These are phyloP conservation scores for Ogataea trehaloabstinens DNA, from an alignment of 805 yeast genomes.

Conservation along the genomic window DNA sequence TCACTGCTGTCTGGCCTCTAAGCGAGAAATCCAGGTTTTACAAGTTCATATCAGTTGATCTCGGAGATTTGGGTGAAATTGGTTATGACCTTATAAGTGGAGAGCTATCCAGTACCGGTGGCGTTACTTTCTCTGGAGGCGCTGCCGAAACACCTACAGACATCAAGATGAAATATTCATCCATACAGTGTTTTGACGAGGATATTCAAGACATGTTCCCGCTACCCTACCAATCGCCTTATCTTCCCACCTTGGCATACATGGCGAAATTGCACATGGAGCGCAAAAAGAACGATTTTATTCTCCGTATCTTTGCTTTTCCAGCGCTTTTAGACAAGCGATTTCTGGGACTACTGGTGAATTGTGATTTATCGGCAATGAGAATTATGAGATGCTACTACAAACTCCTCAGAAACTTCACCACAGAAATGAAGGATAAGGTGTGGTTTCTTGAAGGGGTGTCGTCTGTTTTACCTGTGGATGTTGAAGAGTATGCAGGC, in stretches of 20 bases:
- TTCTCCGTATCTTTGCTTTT: slow-evolving; percentile 83
- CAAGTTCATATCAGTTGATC: slow-evolving; percentile 76
- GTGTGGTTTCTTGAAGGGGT: slow-evolving; percentile 96
- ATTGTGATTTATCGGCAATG: slow-evolving; percentile 86
- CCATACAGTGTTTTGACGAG: slow-evolving; percentile 78
- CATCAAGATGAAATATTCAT: slow-evolving; percentile 42
- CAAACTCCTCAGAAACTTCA: slow-evolving; percentile 73
- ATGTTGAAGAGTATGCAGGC: slow-evolving; percentile 87
- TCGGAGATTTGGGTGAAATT: slow-evolving; percentile 84
- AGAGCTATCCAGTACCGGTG: slow-evolving; percentile 28
- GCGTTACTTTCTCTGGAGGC: slow-evolving; percentile 10
- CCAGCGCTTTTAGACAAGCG: slow-evolving; percentile 87
- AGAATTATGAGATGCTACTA: slow-evolving; percentile 88
- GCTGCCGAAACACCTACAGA: slow-evolving; percentile 11
- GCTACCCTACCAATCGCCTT: slow-evolving; percentile 78
- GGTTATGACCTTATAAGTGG: slow-evolving; percentile 37
- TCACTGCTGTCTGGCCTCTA: slow-evolving; percentile 95
- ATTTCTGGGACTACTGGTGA: slow-evolving; percentile 72
- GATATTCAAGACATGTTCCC: slow-evolving; percentile 86
- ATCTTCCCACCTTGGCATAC: slow-evolving; percentile 81
- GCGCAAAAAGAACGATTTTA: slow-evolving; percentile 79
- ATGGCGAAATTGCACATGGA: slow-evolving; percentile 81
- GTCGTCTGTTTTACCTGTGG: slow-evolving; percentile 82
- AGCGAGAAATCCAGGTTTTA: slow-evolving; percentile 65
- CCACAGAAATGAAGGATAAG: slow-evolving; percentile 81